Percentiles rank a stretch among this genome's conserved stretches.
phyloP scores from a whole-genome alignment of 352 stramenopile genomes.

The Phytophthora fragariae region DNA sequence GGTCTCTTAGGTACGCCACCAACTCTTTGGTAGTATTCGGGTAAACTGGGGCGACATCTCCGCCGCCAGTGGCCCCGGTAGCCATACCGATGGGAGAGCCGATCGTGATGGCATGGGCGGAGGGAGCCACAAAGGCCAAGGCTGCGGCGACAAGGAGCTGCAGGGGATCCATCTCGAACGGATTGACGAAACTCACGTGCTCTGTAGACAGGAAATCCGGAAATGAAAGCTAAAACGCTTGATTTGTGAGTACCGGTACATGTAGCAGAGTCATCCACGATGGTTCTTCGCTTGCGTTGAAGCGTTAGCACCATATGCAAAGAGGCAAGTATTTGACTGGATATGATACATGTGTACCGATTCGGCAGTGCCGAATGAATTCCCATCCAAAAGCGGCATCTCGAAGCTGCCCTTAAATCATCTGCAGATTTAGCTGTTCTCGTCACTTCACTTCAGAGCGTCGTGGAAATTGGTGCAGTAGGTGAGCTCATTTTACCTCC shows the following conservation, averaged over 20 bases:
- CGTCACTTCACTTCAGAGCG: neutral
- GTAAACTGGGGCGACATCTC: conserved; percentile 29
- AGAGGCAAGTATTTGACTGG: no score
- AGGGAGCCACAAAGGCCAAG: neutral
- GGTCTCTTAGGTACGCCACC: conserved; percentile 34
- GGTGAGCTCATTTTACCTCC: neutral
- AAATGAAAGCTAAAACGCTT: neutral
- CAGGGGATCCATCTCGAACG: neutral
- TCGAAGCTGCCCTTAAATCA: neutral
- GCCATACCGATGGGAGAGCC: conserved; percentile 11
- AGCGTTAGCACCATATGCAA: neutral
- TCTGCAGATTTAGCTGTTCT: neutral
- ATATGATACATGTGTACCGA: no score
- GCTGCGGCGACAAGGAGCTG: neutral
- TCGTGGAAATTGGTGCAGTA: neutral
- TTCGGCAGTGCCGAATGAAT: neutral
- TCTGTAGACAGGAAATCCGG: neutral
- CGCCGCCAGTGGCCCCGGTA: conserved; percentile 47
- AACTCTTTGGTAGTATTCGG: conserved; percentile 44
- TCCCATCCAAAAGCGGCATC: neutral
- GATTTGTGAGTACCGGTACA: neutral
- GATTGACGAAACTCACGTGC: no score
- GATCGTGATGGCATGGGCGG: neutral
- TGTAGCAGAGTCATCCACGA: neutral
- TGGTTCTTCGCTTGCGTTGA: neutral